phyloP scores from a whole-genome alignment of 2,329 filamentous ascomycete species.

The Stemphylium beticola region DNA sequence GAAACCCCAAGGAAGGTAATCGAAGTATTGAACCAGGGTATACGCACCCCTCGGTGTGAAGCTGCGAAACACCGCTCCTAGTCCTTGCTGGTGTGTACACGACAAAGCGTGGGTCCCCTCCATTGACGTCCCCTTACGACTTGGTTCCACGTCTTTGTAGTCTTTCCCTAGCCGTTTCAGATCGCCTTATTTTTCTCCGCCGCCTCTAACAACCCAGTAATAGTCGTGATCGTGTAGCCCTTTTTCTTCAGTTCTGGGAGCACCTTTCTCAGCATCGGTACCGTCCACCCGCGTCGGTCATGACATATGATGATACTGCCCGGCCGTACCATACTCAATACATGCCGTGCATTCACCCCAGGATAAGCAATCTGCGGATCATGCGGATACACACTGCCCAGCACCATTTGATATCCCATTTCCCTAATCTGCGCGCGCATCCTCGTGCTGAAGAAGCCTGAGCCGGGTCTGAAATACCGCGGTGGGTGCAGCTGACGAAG shows the following conservation, averaged over 20 bases:
- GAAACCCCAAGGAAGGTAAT: too few relatives aligned
- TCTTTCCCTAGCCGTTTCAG: background rate
- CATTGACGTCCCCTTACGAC: too few relatives aligned
- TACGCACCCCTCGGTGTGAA: too few relatives aligned
- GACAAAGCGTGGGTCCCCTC: too few relatives aligned
- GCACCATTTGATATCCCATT: slow-evolving; percentile 73
- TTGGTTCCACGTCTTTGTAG: background rate
- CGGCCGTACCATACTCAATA: slow-evolving; percentile 77
- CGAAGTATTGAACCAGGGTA: too few relatives aligned
- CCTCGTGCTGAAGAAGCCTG: slow-evolving; percentile 76
- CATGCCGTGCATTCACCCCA: slow-evolving; percentile 75
- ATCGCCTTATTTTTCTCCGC: background rate
- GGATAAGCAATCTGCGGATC: slow-evolving; percentile 81
- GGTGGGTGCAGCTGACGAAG: slow-evolving; percentile 53
- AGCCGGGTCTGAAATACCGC: slow-evolving; percentile 82
- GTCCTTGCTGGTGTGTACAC: too few relatives aligned
- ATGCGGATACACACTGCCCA: slow-evolving; percentile 87
- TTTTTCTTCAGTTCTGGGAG: slow-evolving; percentile 72
- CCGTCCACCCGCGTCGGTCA: slow-evolving; percentile 82
- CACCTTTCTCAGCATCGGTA: slow-evolving; percentile 75
- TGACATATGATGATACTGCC: slow-evolving; percentile 87
- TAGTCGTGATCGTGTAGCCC: slow-evolving; percentile 74
- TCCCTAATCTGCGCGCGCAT: slow-evolving; percentile 68
- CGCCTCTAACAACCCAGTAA: slow-evolving; percentile 49
- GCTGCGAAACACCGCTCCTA: too few relatives aligned